phyloP scores from a whole-genome alignment of 2,329 filamentous ascomycete genomes.

The Ilyonectria mors-panacis region DNA sequence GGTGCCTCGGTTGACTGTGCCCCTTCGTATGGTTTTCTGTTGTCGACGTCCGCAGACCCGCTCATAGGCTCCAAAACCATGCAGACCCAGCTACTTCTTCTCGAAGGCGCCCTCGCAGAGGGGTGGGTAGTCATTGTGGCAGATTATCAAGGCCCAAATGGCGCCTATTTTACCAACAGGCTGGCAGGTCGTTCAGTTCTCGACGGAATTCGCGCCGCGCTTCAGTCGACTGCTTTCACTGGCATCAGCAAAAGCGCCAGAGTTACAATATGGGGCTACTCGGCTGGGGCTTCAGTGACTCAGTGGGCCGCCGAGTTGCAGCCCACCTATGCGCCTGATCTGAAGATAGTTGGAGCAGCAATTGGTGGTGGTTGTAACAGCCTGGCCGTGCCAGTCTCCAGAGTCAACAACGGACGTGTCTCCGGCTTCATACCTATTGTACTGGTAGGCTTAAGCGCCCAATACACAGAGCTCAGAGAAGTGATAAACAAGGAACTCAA shows the following conservation, averaged over 20 bases:
- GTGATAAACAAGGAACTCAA: constrained; percentile 37
- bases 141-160: constrained; percentile 61
- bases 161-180: constrained; percentile 59
- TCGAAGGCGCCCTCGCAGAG: constrained; percentile 51
- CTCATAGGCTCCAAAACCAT: constrained; percentile 55
- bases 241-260: constrained; percentile 51
- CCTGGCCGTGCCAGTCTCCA: constrained; percentile 32
- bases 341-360: constrained; percentile 45
- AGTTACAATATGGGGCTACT: constrained; percentile 61
- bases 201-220: constrained; percentile 60
- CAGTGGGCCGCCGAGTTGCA: constrained; percentile 47
- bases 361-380: constrained; percentile 45
- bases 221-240: constrained; percentile 47
- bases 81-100: constrained; percentile 41
- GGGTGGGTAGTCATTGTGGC: constrained; percentile 65
- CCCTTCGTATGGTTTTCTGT: constrained; percentile 46
- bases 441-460: constrained; percentile 41
- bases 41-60: constrained; percentile 41
- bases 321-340: constrained; percentile 44
- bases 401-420: constrained; percentile 32
- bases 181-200: constrained; percentile 60
- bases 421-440: constrained; percentile 43
- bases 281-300: constrained; percentile 42
- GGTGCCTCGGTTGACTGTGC: constrained; percentile 55
- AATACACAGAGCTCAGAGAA: constrained; percentile 38